A percentile compares a stretch with the other conserved stretches of the same genome.
Evolutionary conservation across 1,139 yeast genomes (phyloP).

Genomic region (Pichia sp.): DNA sequence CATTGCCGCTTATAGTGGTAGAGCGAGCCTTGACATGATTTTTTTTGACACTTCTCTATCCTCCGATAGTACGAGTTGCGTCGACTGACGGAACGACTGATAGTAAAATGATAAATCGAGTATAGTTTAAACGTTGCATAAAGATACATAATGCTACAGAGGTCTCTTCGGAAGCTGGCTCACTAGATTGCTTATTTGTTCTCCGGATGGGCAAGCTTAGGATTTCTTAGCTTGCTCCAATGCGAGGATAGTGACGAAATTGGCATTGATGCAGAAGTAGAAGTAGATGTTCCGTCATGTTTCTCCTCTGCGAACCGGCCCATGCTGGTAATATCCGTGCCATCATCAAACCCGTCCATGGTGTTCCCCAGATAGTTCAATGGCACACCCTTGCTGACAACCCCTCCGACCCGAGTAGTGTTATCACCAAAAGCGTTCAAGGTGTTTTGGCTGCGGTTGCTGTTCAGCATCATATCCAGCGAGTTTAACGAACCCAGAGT

Average conservation of each 20-base stretch:
- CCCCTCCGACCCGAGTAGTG: not conserved
- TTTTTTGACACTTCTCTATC: too few species aligned
- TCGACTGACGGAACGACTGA: too few species aligned
- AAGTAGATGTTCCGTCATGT: not conserved
- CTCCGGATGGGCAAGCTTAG: conserved; percentile 1
- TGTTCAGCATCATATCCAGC: conserved; percentile 8
- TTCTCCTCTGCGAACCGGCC: not conserved
- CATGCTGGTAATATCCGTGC: conserved; percentile 13
- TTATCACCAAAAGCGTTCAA: not conserved
- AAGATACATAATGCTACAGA: too few species aligned
- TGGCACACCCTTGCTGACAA: not conserved
- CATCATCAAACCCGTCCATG: conserved; percentile 2
- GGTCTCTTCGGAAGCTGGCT: too few species aligned
- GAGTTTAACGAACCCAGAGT: conserved; percentile 9
- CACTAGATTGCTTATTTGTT: not conserved
- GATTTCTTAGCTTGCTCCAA: conserved; percentile 1
- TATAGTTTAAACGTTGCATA: too few species aligned
- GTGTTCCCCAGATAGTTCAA: conserved; percentile 8
- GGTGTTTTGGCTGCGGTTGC: conserved; percentile 5
- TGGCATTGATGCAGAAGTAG: not conserved
- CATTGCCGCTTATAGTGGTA: not conserved
- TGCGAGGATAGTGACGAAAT: not conserved
- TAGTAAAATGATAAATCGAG: too few species aligned
- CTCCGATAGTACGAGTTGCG: too few species aligned
- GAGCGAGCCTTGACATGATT: not conserved